Conservation (phyloP, 2,329 filamentous ascomycete species). For the Colletotrichum noveboracense region DNA sequence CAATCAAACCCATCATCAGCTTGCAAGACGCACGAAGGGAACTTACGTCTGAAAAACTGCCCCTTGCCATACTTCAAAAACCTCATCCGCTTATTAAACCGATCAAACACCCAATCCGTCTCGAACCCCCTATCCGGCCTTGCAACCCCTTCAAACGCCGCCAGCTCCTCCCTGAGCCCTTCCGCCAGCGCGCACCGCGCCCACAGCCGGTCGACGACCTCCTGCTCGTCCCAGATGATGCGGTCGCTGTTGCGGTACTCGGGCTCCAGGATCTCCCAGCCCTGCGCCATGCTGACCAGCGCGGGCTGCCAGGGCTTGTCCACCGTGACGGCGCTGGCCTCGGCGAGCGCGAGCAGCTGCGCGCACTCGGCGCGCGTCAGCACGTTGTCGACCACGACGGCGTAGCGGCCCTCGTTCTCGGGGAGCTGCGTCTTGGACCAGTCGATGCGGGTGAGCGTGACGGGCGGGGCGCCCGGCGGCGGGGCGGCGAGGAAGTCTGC, state of each 20-base stretch:
- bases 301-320: constrained; percentile 67
- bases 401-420: constrained; percentile 58
- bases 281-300: constrained; percentile 69
- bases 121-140: neutral
- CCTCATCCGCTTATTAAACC: constrained; percentile 75
- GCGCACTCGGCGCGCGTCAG: constrained; percentile 63
- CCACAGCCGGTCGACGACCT: constrained; percentile 68
- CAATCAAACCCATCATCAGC: no score
- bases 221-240: constrained; percentile 74
- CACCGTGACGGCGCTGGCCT: constrained; percentile 54
- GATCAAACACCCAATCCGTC: constrained; percentile 43
- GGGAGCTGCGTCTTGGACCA: constrained; percentile 54
- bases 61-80: constrained; percentile 76
- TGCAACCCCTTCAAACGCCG: constrained; percentile 32
- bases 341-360: constrained; percentile 54
- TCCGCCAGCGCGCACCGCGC: constrained; percentile 54
- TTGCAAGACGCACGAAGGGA: neutral
- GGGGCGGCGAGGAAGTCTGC: constrained; percentile 47
- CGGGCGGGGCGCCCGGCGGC: constrained; percentile 35
- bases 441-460: constrained; percentile 53
- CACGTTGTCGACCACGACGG: constrained; percentile 66
- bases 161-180: constrained; percentile 46
- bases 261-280: constrained; percentile 60
- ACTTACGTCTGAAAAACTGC: constrained; percentile 71
- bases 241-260: constrained; percentile 74